A percentile compares a stretch with the other conserved stretches of the same genome.
Conservation (phyloP, 805 yeast genomes). For the Ogataea siamensis region DNA sequence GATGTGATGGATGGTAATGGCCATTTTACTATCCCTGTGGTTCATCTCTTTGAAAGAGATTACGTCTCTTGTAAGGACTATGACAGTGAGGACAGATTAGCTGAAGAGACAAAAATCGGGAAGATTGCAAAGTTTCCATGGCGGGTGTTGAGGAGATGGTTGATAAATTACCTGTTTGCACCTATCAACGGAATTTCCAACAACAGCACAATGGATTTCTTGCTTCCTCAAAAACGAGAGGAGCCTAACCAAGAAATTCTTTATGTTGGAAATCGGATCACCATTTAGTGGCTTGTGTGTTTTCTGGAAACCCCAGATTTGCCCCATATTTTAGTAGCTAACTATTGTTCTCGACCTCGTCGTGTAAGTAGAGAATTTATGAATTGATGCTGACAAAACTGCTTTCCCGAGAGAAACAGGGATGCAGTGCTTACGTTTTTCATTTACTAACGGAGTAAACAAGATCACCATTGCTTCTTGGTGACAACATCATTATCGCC, state of each 20-base stretch:
- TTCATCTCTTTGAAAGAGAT: slow-evolving; percentile 30
- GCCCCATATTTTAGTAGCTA: too few species aligned
- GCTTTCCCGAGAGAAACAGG: too few species aligned
- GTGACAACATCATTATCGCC: too few species aligned
- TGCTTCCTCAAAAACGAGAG: slow-evolving; percentile 16
- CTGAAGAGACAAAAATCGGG: neutral
- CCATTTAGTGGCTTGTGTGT: slow-evolving; percentile 9
- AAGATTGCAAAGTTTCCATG: slow-evolving; percentile 5
- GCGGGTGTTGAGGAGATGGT: slow-evolving; percentile 8
- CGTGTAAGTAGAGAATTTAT: too few species aligned
- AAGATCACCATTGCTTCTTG: too few species aligned
- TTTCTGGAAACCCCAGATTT: too few species aligned
- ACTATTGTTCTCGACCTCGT: too few species aligned
- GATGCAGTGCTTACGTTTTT: too few species aligned
- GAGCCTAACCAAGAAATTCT: slow-evolving; percentile 23
- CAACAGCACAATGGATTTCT: slow-evolving; percentile 20
- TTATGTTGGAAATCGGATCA: slow-evolving; percentile 23
- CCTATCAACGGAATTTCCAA: slow-evolving; percentile 21
- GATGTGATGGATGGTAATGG: slow-evolving; percentile 11
- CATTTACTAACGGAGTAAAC: too few species aligned
- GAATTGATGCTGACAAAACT: too few species aligned
- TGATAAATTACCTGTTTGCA: slow-evolving; percentile 19
- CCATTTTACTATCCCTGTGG: slow-evolving; percentile 21
- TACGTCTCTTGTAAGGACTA: slow-evolving; percentile 17
- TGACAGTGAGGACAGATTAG: slow-evolving; percentile 6